These are phyloP conservation scores for Fusarium tjaetaba DNA, from an alignment of 2,329 filamentous ascomycete genomes.

Conservation along the genomic window DNA sequence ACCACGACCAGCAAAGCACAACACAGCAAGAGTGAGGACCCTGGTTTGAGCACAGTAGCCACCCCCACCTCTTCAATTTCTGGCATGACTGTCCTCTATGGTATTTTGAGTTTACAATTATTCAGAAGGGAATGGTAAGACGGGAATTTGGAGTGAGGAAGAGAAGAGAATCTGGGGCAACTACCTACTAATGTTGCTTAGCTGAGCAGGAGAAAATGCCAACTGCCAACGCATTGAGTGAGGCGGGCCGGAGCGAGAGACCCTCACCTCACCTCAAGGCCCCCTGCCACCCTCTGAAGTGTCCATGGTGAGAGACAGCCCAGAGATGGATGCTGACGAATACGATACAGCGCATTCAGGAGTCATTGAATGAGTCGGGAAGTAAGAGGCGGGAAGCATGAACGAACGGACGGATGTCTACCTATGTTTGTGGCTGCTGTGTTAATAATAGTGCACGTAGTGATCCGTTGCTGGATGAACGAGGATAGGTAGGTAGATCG, in stretches of 20 bases:
- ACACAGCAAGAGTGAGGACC: slow-evolving; percentile 19
- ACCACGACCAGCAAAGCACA: slow-evolving; percentile 32
- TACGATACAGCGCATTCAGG: slow-evolving; percentile 11
- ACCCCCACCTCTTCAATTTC: slow-evolving; percentile 29
- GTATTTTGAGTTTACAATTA: not conserved
- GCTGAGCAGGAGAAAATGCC: slow-evolving; percentile 11
- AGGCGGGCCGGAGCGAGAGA: slow-evolving; percentile 31
- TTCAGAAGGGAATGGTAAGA: not conserved
- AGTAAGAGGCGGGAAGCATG: not conserved
- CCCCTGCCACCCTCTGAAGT: slow-evolving; percentile 28
- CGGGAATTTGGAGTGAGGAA: not conserved
- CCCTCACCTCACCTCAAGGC: slow-evolving; percentile 15
- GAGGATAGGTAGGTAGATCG: not conserved
- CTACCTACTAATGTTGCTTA: not conserved
- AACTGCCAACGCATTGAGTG: slow-evolving; percentile 20
- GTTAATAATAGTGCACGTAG: slow-evolving; percentile 2
- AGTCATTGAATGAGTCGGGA: not conserved
- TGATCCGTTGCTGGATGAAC: slow-evolving; percentile 32
- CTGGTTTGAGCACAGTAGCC: slow-evolving; percentile 11
- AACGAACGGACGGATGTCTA: not conserved
- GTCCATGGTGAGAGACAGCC: not conserved
- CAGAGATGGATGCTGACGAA: slow-evolving; percentile 26
- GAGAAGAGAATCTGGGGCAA: not conserved
- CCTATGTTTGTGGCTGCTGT: slow-evolving; percentile 30
- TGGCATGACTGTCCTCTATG: slow-evolving; percentile 21